Evolutionary conservation across 192 early-diverging fungal genomes (phyloP).

Genomic region (Physocladia obscura): DNA sequence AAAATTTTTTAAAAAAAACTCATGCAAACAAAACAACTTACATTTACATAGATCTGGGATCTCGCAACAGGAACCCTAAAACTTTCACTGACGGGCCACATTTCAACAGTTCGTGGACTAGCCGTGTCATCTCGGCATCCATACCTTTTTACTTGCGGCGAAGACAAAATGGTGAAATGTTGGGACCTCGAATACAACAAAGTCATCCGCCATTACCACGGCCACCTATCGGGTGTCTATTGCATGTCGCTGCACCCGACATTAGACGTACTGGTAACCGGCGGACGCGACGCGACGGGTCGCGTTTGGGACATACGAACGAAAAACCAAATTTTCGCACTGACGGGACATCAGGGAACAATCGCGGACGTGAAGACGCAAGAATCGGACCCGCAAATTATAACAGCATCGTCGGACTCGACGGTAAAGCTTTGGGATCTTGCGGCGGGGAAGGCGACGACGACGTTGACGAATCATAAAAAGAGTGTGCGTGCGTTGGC

Average conservation of each 20-base stretch:
- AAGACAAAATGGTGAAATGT: constrained; percentile 99
- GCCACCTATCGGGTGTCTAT: constrained; percentile 94
- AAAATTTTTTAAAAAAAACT: too few species aligned
- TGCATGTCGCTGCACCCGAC: constrained; percentile 88
- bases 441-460: constrained; percentile 92
- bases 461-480: constrained; percentile 95
- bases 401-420: constrained; percentile 89
- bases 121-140: constrained; percentile 93
- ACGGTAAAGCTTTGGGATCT: constrained; percentile 97
- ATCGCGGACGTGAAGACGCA: constrained; percentile 87
- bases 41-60: constrained; percentile 96
- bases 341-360: constrained; percentile 85
- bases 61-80: constrained; percentile 94
- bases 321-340: constrained; percentile 83
- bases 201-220: constrained; percentile 98
- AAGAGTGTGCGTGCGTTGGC: constrained; percentile 92
- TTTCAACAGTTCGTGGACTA: constrained; percentile 90
- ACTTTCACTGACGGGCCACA: constrained; percentile 94
- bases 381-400: constrained; percentile 94
- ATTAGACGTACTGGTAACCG: constrained; percentile 90
- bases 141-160: constrained; percentile 94
- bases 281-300: constrained; percentile 90
- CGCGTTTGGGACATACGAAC: constrained; percentile 99
- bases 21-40: too few species aligned
- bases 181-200: constrained; percentile 99